Percentiles rank a stretch among this genome's conserved stretches.
Conservation (phyloP, 257 asterid species). For the Capsicum baccatum region DNA sequence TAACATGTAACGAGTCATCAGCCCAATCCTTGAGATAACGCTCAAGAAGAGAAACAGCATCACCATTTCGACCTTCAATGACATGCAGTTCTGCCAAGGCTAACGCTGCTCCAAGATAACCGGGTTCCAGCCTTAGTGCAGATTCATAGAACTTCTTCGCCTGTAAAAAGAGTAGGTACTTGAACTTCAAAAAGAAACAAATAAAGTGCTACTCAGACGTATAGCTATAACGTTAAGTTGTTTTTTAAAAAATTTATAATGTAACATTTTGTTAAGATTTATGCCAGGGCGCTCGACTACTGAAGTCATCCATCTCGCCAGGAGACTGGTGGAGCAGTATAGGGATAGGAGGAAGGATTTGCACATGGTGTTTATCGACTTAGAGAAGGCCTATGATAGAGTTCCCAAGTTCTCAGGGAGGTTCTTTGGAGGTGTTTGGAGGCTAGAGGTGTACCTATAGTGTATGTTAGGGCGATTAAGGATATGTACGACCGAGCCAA, state of each 20-base stretch:
- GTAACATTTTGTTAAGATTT: neutral
- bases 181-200: slow-evolving; percentile 18
- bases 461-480: too few relatives aligned
- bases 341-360: too few relatives aligned
- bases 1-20: slow-evolving; percentile 90
- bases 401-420: too few relatives aligned
- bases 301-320: too few relatives aligned
- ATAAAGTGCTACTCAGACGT: neutral
- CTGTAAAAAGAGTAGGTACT: slow-evolving; percentile 44
- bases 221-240: neutral
- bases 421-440: too few relatives aligned
- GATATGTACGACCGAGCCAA: too few relatives aligned
- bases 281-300: too few relatives aligned
- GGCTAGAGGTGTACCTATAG: too few relatives aligned
- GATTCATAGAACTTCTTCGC: slow-evolving; percentile 97
- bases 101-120: slow-evolving; percentile 94
- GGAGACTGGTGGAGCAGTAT: too few relatives aligned
- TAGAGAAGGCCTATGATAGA: too few relatives aligned
- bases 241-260: neutral
- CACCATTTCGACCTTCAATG: slow-evolving; percentile 89
- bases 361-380: too few relatives aligned
- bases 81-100: slow-evolving; percentile 99
- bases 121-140: slow-evolving; percentile 97
- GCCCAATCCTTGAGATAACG: slow-evolving; percentile 94
- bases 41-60: slow-evolving; percentile 87